Conservation (phyloP, 2,329 filamentous ascomycete genomes). For the Trichoderma breve region DNA sequence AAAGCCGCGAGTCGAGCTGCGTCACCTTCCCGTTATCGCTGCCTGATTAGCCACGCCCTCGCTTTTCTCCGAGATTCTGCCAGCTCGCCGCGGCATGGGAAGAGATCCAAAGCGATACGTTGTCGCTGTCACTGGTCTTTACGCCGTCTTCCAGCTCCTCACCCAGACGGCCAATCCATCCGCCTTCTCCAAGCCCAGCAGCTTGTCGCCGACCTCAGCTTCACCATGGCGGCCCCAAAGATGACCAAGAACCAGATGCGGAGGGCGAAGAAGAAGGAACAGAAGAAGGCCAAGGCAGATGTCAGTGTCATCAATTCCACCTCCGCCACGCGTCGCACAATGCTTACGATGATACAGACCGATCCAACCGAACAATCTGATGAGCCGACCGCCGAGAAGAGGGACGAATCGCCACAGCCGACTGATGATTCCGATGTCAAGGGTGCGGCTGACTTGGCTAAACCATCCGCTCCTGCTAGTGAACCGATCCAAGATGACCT, state of each 20-base stretch:
- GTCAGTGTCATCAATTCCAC: slow-evolving; percentile 33
- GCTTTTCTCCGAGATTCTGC: not conserved
- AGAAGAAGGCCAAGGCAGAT: slow-evolving; percentile 66
- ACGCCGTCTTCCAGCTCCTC: slow-evolving; percentile 38
- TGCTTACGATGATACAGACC: not conserved
- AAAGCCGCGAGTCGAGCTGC: not conserved
- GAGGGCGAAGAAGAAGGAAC: slow-evolving; percentile 90
- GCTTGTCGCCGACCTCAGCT: slow-evolving; percentile 27
- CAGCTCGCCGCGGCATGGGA: slow-evolving; percentile 30
- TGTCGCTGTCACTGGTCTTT: slow-evolving; percentile 34
- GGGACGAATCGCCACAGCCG: not conserved
- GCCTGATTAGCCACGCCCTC: not conserved
- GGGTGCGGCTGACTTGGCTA: slow-evolving; percentile 33
- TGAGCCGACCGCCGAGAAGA: not conserved
- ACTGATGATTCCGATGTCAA: slow-evolving; percentile 4
- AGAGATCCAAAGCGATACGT: slow-evolving; percentile 40
- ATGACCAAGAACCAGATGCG: slow-evolving; percentile 93
- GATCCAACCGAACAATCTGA: not conserved
- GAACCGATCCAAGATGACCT: slow-evolving; percentile 61
- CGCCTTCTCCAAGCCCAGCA: slow-evolving; percentile 29
- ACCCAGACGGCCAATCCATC: slow-evolving; percentile 36
- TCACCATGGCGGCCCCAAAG: slow-evolving; percentile 64
- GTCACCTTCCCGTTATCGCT: not conserved
- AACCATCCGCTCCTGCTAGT: slow-evolving; percentile 41
- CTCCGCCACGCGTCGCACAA: not conserved